These are phyloP conservation scores for Bothriochloa decipiens DNA, from an alignment of 176 grass and related monocot genomes.

Conservation along the genomic window DNA sequence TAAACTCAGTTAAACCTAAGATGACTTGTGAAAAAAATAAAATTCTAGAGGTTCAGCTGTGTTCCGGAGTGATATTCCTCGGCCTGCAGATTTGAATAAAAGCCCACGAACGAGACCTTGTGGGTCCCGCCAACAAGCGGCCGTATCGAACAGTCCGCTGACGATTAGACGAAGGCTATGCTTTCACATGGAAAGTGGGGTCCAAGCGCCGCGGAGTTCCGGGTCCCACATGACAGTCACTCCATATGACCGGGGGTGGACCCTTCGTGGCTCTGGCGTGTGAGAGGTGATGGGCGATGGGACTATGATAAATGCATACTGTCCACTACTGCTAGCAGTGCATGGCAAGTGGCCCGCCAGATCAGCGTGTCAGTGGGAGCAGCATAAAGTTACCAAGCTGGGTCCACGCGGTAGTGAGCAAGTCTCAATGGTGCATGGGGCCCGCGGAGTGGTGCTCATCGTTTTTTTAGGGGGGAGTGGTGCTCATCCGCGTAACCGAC, in stretches of 20 bases:
- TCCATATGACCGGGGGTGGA: background rate
- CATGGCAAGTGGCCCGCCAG: slow-evolving; percentile 53
- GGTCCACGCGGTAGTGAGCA: slow-evolving; percentile 31
- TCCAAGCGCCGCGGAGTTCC: background rate
- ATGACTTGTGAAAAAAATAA: no score
- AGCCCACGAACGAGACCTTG: background rate
- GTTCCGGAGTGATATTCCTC: background rate
- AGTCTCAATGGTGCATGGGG: slow-evolving; percentile 18
- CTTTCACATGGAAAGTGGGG: slow-evolving; percentile 20
- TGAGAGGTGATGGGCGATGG: background rate
- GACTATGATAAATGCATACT: slow-evolving; percentile 21
- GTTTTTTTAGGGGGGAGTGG: no score
- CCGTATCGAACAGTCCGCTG: background rate
- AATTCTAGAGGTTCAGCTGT: no score
- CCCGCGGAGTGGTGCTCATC: no score
- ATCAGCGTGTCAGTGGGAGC: slow-evolving; percentile 47
- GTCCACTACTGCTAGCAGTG: background rate
- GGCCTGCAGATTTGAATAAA: background rate
- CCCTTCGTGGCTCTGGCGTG: background rate
- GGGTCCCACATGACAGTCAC: background rate
- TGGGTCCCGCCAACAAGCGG: background rate
- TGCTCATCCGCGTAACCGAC: background rate
- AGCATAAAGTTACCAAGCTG: background rate
- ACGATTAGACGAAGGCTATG: background rate
- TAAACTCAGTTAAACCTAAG: no score